A percentile compares a stretch with the other conserved stretches of the same genome.
phyloP scores from a whole-genome alignment of 2,329 filamentous ascomycete species.

The Fusarium sp. region DNA sequence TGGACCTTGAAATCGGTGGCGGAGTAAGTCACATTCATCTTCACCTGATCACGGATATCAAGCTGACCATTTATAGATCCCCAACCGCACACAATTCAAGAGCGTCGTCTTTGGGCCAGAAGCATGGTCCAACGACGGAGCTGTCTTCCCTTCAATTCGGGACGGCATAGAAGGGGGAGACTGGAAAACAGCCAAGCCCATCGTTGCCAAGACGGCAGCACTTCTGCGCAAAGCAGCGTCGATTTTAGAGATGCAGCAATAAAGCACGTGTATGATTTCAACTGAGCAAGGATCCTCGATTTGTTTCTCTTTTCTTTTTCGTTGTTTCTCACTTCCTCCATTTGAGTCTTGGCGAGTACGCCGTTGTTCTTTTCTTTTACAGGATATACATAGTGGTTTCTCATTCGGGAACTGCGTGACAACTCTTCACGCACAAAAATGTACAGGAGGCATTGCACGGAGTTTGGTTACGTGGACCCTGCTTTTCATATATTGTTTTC shows the following conservation, averaged over 20 bases:
- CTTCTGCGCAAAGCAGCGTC: slow-evolving; percentile 72
- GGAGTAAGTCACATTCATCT: slow-evolving; percentile 71
- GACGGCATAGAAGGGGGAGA: slow-evolving; percentile 80
- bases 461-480: slow-evolving; percentile 47
- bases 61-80: slow-evolving; percentile 66
- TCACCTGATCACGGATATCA: background rate
- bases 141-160: slow-evolving; percentile 76
- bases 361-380: slow-evolving; percentile 32
- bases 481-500: slow-evolving; percentile 37
- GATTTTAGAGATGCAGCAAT: slow-evolving; percentile 45
- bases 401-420: slow-evolving; percentile 29
- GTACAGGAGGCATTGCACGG: slow-evolving; percentile 51
- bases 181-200: slow-evolving; percentile 73
- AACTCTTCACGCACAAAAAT: slow-evolving; percentile 34
- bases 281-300: slow-evolving; percentile 13
- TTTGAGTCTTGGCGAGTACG: slow-evolving; percentile 25
- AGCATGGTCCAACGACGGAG: slow-evolving; percentile 68
- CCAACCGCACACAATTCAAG: slow-evolving; percentile 91
- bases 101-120: slow-evolving; percentile 90
- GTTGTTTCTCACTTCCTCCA: slow-evolving; percentile 17
- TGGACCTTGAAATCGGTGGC: slow-evolving; percentile 77
- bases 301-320: slow-evolving; percentile 14
- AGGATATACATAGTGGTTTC: slow-evolving; percentile 36
- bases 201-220: slow-evolving; percentile 76
- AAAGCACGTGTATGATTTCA: slow-evolving; percentile 36